Base-by-base conservation (phyloP, 2,329 filamentous ascomycete genomes). In the Pyrenophora graminea region DNA sequence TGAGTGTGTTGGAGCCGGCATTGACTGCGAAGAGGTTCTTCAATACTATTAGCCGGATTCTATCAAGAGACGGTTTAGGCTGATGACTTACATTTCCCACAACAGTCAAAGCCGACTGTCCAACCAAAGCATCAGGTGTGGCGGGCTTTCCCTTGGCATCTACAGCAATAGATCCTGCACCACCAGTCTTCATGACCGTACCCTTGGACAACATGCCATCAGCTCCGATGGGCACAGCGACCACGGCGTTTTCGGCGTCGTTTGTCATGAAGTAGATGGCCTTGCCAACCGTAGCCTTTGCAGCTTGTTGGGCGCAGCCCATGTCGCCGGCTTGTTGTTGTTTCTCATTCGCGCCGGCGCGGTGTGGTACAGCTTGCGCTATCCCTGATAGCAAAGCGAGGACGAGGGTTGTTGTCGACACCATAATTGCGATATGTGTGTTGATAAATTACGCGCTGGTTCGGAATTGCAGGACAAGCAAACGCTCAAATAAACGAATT, bases 201-300 rank as follows among this genome's bases (percentile, higher is more conserved):
- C 77, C 79, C 3, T 67, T 64, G 0, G 72, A 75, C 0, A 85
- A 70, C 13, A 69, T 76, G 0, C 83, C 83, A 47, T 83, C 71
- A 0, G 56, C 39, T 0, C 64, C 70, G 30, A 85, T 76, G 0
- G 77, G 76, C 1, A 85, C 46, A 0, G 82, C 77, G 1, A 83
- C 72, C 2, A 85, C 74, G 0, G 74, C 65, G 45, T 85, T 84
- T 0, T 75, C 57, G 8, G 64, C 67, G 2, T 80, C 75, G 58
- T 86, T 87, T 31, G 79, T 82, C 33, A 84, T 69, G 46, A 85
- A 69, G 66, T 86, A 86, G 15, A 85, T 62, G 0, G 82, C 82
- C 62, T 80, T 80, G 23, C 59, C 66, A 6, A 42, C 23, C 17
- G 38, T 34, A 27, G 23, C 27, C n/a, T 13, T 50, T 34, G 12